Evolutionary conservation across 164 flowering plant genomes (phyloP).

Genomic region (Piper longum): DNA sequence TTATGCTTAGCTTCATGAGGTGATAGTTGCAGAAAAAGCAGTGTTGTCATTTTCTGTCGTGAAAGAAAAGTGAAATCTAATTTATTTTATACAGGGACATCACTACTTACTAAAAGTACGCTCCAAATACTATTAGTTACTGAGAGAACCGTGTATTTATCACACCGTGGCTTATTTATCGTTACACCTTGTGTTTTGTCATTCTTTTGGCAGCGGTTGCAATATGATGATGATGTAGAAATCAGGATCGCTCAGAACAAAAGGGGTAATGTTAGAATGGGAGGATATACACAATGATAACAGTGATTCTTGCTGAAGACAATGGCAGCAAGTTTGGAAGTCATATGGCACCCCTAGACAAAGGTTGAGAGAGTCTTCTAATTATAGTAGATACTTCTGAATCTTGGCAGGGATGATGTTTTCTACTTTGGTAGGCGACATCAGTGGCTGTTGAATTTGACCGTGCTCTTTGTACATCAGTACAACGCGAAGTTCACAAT

Average conservation of each 20-base stretch:
- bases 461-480: no score
- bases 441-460: no score
- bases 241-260: conserved; percentile 37
- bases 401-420: no score
- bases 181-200: background rate
- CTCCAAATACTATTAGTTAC: no score
- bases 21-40: no score
- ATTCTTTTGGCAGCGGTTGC: conserved; percentile 37
- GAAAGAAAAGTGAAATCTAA: no score
- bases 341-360: conserved; percentile 6
- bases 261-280: conserved; percentile 18
- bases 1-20: no score
- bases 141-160: no score
- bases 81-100: background rate
- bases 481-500: no score
- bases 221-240: conserved; percentile 69
- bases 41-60: no score
- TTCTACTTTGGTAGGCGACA: no score
- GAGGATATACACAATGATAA: conserved; percentile 24
- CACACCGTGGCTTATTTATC: background rate
- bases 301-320: conserved; percentile 19
- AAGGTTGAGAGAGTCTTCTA: background rate
- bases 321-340: conserved; percentile 28
- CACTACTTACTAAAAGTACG: no score
- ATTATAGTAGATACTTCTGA: background rate